A percentile compares a stretch with the other conserved stretches of the same genome.
Conservation (phyloP, 768 basidiomycete species). For the Hygrophorus pudorinus region DNA sequence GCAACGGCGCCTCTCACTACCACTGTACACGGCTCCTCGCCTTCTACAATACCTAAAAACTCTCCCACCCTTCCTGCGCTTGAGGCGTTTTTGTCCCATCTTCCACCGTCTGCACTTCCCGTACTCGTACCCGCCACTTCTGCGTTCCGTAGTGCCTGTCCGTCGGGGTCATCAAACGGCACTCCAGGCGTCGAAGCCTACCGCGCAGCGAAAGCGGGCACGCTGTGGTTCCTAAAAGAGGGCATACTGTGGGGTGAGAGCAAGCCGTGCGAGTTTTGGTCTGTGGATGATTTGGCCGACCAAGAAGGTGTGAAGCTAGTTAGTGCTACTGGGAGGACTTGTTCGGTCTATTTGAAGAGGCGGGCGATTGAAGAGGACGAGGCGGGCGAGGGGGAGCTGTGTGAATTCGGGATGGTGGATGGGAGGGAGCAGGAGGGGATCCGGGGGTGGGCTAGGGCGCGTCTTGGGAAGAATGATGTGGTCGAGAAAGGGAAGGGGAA, state of each 20-base stretch:
- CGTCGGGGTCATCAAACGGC: conserved; percentile 21
- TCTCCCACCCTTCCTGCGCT: conserved; percentile 39
- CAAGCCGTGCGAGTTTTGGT: conserved; percentile 73
- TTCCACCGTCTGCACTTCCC: conserved; percentile 22
- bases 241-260: conserved; percentile 70
- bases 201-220: conserved; percentile 61
- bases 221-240: conserved; percentile 57
- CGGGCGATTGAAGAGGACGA: conserved; percentile 26
- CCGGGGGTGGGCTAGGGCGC: conserved; percentile 50
- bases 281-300: conserved; percentile 44
- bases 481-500: conserved; percentile 7
- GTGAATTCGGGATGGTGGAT: conserved; percentile 66
- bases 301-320: conserved; percentile 45
- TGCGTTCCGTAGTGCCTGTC: conserved; percentile 48
- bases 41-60: conserved; percentile 36
- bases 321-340: conserved; percentile 58
- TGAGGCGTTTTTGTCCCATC: conserved; percentile 40
- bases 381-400: conserved; percentile 44
- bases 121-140: conserved; percentile 37
- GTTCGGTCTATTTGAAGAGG: conserved; percentile 46
- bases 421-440: conserved; percentile 58
- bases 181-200: conserved; percentile 62
- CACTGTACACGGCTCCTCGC: conserved; percentile 17
- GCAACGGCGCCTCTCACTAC: conserved; percentile 35
- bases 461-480: conserved; percentile 37